Evolutionary conservation across 257 asterid species (phyloP), one percentile per base, ranked within the genome.

Genomic region (Solanum peruvianum): DNA sequence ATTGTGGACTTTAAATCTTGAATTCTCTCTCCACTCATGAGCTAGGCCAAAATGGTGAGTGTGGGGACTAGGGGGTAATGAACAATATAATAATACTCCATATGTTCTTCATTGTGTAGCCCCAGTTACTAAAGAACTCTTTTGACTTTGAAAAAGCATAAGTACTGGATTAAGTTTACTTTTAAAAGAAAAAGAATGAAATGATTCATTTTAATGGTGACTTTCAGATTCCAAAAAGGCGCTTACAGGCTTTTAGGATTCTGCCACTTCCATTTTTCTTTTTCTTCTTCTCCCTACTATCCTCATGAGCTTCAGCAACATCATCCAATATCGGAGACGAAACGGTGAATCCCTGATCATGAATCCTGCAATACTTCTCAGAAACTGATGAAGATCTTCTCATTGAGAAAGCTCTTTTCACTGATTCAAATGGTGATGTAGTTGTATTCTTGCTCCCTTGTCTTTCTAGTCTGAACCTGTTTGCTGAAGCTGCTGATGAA

Each of bases 351-450:
- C 86, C 71, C 69, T 91, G 94, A 81, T 90, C 93, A 86, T 90
- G 89, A 67, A 93, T 93, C 94, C 92, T 91, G 84, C 92, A 87
- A 86, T 92, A 91, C 87, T 89, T 89, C 80, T 93, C 94, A 3
- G 92, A 86, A 49, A 89, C 89, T 33, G 94, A 93, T 14, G 93
- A 86, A 73, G 93, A 90, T 93, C 94, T 93, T 85, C 90, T 82
- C 71, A 85, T 62, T 9, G 94, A 90, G 73, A 91, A 88, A 6
- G 85, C 91, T 87, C 88, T 88, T 25, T 88, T 89, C 91, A 90
- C 83, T n/a, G 91, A 80, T 80, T 80, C 83, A 71, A 92, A 88
- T 31, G 85, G 75, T 49, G 84, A 45, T 45, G 84, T 27, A 25
- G 84, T 78, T 44, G 58, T 84, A 5, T 25, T 69, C 25, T 12